Evolutionary conservation across 179 eudicot genomes (phyloP), one percentile per base, ranked within the genome.

Genomic region (Actinidia chinensis): DNA sequence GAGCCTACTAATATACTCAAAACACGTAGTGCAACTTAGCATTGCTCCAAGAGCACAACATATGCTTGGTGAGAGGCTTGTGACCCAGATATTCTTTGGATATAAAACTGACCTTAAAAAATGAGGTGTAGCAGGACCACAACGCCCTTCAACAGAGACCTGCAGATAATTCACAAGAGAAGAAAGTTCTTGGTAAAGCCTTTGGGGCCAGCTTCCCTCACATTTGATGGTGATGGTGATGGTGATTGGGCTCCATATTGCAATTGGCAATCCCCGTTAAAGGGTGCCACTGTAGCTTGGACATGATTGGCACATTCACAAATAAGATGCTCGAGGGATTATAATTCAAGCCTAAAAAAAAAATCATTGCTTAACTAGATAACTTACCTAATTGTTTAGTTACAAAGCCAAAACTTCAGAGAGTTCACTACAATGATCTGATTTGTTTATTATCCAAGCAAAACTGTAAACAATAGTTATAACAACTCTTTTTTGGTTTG

Each of bases 201-300:
- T 91, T 73, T 80, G 81, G 33, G 92, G 79, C 96, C 97, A 91
- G 74, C 82, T 88, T 77, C 97, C 97, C 61, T 83, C 89, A 17
- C 51, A 73, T 69, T 88, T 91, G 68, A 91, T 82, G 64, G 84
- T 84, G n/a, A 89, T 86, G 64, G 90, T 90, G 0, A 93, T n/a
- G 79, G 77, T 42, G 89, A 46, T 90, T 88, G 1, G 88, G 79
- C 63, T 91, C 96, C 85, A 88, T 76, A 73, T 68, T 84, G 43
- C 87, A 82, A 71, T 81, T 90, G 58, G 96, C 91, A 58, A 75
- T 80, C 33, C 90, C 77, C 2, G 91, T 93, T 42, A 89, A 93
- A 36, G 96, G 94, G 52, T 93, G 96, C 97, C 96, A 93, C 28
- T 93, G 97, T 66, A 90, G 36, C 74, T 75, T 89, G 18, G 97